Evolutionary conservation across 2,329 filamentous ascomycete genomes (phyloP).

Genomic region (Simplicillium sp.): DNA sequence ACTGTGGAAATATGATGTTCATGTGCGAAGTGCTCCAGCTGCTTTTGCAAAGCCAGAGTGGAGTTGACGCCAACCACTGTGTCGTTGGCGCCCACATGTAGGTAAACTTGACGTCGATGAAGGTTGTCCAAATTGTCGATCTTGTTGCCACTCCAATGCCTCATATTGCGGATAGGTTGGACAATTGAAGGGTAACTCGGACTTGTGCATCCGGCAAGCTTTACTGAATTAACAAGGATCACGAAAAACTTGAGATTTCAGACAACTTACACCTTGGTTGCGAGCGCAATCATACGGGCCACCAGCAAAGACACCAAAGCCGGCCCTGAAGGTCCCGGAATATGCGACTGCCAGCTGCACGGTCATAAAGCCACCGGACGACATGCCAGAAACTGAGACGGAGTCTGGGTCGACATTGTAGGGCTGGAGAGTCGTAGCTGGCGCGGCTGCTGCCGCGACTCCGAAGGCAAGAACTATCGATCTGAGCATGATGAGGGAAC

Average conservation of each 20-base stretch:
- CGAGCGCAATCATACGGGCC: constrained; percentile 8
- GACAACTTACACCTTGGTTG: constrained; percentile 1
- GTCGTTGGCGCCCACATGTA: constrained; percentile 14
- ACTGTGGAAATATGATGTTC: constrained; percentile 2
- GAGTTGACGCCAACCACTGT: constrained; percentile 9
- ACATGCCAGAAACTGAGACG: constrained; percentile 8
- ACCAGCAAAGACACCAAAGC: constrained; percentile 8
- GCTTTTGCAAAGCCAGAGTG: constrained; percentile 5
- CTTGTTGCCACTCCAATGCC: constrained; percentile 7
- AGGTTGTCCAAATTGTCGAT: constrained; percentile 7
- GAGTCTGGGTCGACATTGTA: constrained; percentile 8
- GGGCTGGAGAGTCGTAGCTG: no score
- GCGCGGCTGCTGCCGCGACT: no score
- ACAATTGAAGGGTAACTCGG: constrained; percentile 1
- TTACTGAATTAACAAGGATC: no score
- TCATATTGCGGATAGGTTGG: constrained; percentile 5
- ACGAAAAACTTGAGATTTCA: no score
- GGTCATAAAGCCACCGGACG: constrained; percentile 8
- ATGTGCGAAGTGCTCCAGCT: constrained; percentile 4
- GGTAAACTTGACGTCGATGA: constrained; percentile 9
- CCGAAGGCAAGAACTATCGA: no score
- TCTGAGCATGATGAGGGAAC: no score
- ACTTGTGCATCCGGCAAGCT: constrained; percentile 7
- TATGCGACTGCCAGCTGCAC: constrained; percentile 7
- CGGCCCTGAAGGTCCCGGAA: constrained; percentile 6